phyloP scores from a whole-genome alignment of 345 rosid species.

The Geranium brycei region DNA sequence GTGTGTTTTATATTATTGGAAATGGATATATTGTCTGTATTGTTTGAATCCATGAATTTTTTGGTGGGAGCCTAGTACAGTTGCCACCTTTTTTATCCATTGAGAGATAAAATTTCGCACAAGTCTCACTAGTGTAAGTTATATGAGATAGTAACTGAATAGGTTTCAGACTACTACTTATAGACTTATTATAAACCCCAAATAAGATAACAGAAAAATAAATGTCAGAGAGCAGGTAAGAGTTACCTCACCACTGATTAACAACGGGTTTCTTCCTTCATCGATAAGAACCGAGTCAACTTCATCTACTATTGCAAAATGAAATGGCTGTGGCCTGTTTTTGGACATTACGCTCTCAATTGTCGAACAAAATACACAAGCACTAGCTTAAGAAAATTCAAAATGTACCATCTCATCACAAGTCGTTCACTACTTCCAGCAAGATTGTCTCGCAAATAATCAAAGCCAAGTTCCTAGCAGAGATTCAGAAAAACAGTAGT shows the following conservation, averaged over 20 bases:
- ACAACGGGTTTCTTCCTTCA: slow-evolving; percentile 94
- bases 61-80: not conserved
- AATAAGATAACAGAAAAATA: not conserved
- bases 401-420: slow-evolving; percentile 83
- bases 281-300: slow-evolving; percentile 96
- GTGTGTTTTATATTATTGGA: too few species aligned
- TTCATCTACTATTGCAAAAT: slow-evolving; percentile 93
- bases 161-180: not conserved
- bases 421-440: slow-evolving; percentile 65
- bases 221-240: slow-evolving; percentile 3
- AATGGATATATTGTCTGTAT: too few species aligned
- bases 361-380: slow-evolving; percentile 8
- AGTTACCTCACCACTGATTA: slow-evolving; percentile 92
- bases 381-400: slow-evolving; percentile 11
- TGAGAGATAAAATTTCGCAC: not conserved
- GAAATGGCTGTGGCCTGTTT: slow-evolving; percentile 93
- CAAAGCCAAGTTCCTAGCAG: slow-evolving; percentile 89
- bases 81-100: not conserved
- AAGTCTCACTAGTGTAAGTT: not conserved
- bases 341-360: slow-evolving; percentile 7
- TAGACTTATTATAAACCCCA: not conserved
- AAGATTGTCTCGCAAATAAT: slow-evolving; percentile 93
- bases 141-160: not conserved
- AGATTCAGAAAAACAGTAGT: slow-evolving; percentile 8
- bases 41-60: not conserved